These are phyloP conservation scores for Clarireedia hainanense DNA, from an alignment of 2,329 filamentous ascomycete species.

Conservation along the genomic window DNA sequence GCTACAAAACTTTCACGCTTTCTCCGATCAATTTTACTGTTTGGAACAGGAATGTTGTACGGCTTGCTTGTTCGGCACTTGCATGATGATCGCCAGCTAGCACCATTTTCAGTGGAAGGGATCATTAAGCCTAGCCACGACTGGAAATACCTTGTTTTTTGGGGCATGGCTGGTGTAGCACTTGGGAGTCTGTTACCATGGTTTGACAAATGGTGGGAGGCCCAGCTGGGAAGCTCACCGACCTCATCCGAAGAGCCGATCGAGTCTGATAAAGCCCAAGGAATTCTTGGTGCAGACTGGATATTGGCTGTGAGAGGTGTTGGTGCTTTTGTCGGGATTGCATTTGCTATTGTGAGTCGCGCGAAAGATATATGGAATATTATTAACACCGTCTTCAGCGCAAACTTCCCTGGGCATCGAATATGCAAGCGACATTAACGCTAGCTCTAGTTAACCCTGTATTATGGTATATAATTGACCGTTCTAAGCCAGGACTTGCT, in stretches of 20 bases:
- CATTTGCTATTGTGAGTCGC: slow-evolving; percentile 72
- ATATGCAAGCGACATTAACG: slow-evolving; percentile 84
- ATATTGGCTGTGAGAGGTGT: slow-evolving; percentile 62
- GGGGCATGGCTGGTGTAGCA: slow-evolving; percentile 72
- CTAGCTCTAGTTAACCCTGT: slow-evolving; percentile 87
- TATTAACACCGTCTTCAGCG: slow-evolving; percentile 44
- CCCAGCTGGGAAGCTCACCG: slow-evolving; percentile 15
- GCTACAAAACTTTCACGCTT: slow-evolving; percentile 36
- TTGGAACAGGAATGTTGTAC: slow-evolving; percentile 73
- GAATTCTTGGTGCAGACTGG: slow-evolving; percentile 58
- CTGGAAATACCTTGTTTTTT: slow-evolving; percentile 67
- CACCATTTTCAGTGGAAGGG: slow-evolving; percentile 47
- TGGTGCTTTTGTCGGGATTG: slow-evolving; percentile 65
- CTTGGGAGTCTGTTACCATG: slow-evolving; percentile 77
- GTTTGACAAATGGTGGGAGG: slow-evolving; percentile 70
- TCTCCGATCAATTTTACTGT: slow-evolving; percentile 59
- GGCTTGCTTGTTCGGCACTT: slow-evolving; percentile 74
- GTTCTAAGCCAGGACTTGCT: slow-evolving; percentile 75
- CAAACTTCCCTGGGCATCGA: slow-evolving; percentile 86
- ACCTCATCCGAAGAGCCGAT: slow-evolving; percentile 15
- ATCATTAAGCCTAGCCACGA: slow-evolving; percentile 37
- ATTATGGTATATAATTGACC: slow-evolving; percentile 93
- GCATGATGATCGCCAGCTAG: slow-evolving; percentile 59
- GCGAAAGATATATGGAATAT: slow-evolving; percentile 1
- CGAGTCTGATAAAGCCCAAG: slow-evolving; percentile 18